Percentiles rank a stretch among this genome's conserved stretches.
These are phyloP conservation scores for Pythium oligandrum DNA, from an alignment of 352 stramenopile species.

Conservation along the genomic window DNA sequence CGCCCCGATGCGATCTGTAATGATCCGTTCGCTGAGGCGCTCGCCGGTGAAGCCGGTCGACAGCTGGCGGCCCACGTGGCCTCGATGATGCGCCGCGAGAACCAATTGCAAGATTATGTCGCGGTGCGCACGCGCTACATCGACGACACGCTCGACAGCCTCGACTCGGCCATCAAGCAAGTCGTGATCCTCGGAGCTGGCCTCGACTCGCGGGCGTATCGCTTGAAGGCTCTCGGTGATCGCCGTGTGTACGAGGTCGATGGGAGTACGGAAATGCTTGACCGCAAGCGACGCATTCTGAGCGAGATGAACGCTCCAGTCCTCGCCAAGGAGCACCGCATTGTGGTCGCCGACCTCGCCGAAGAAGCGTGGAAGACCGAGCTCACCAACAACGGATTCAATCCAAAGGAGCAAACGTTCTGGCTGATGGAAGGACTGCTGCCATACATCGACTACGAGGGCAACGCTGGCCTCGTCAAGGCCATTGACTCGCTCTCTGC, in stretches of 20 bases:
- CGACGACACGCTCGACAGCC: slow-evolving; percentile 38
- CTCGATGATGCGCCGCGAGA: slow-evolving; percentile 13
- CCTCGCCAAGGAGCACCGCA: slow-evolving; percentile 30
- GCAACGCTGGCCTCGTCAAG: slow-evolving; percentile 42
- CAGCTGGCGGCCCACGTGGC: slow-evolving; percentile 12
- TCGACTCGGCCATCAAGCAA: slow-evolving; percentile 32
- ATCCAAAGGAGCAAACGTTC: slow-evolving; percentile 42
- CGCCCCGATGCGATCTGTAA: slow-evolving; percentile 31
- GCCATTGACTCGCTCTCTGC: slow-evolving; percentile 47
- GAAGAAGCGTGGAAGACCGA: slow-evolving; percentile 39
- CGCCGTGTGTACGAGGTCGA: slow-evolving; percentile 51
- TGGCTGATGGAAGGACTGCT: slow-evolving; percentile 51
- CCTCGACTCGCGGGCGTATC: slow-evolving; percentile 48
- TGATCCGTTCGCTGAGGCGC: slow-evolving; percentile 40
- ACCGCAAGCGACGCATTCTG: slow-evolving; percentile 39
- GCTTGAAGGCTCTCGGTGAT: slow-evolving; percentile 29
- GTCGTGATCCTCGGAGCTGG: slow-evolving; percentile 49
- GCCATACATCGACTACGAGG: slow-evolving; percentile 33
- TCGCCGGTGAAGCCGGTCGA: slow-evolving; percentile 24
- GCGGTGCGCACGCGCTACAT: slow-evolving; percentile 40
- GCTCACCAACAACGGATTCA: slow-evolving; percentile 31
- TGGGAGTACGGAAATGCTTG: slow-evolving; percentile 30
- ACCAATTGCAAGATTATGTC: slow-evolving; percentile 16
- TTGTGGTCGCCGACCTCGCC: slow-evolving; percentile 42
- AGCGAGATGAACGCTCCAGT: slow-evolving; percentile 19